Conservation (phyloP, 176 grass and related monocot genomes). For the Oryza meridionalis region DNA sequence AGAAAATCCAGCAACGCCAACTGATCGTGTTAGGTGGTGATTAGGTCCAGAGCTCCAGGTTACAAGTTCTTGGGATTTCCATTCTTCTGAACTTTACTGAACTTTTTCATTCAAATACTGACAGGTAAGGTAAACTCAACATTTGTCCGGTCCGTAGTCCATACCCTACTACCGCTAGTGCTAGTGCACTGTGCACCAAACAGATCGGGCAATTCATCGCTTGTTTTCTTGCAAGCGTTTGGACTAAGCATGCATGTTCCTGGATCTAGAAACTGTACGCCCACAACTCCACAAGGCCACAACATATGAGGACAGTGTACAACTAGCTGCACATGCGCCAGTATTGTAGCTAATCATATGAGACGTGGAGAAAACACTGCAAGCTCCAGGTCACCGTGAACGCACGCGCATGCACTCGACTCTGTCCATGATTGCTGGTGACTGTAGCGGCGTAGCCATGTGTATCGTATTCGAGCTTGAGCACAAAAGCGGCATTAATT, state of each 20-base stretch:
- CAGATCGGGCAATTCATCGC: constrained; percentile 5
- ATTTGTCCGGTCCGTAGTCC: constrained; percentile 23
- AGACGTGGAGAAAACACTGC: constrained; percentile 28
- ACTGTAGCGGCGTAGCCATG: neutral
- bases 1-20: constrained; percentile 4
- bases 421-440: constrained; percentile 39
- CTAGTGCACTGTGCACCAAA: neutral
- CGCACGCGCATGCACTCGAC: constrained; percentile 10
- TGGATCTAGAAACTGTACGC: constrained; percentile 36
- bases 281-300: neutral
- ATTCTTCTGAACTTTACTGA: neutral
- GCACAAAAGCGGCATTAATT: constrained; percentile 27
- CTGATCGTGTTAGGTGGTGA: constrained; percentile 30
- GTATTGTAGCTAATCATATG: neutral
- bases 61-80: neutral
- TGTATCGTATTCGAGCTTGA: neutral
- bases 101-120: neutral
- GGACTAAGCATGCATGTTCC: neutral
- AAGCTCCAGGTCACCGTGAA: constrained; percentile 26
- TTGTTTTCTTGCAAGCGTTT: constrained; percentile 15
- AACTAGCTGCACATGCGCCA: constrained; percentile 22
- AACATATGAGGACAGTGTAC: constrained; percentile 4
- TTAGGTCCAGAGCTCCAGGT: constrained; percentile 19
- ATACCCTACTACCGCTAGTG: neutral
- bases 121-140: neutral